A percentile compares a stretch with the other conserved stretches of the same genome.
Conservation (phyloP, 1,139 yeast species). For the Pichia sp. region DNA sequence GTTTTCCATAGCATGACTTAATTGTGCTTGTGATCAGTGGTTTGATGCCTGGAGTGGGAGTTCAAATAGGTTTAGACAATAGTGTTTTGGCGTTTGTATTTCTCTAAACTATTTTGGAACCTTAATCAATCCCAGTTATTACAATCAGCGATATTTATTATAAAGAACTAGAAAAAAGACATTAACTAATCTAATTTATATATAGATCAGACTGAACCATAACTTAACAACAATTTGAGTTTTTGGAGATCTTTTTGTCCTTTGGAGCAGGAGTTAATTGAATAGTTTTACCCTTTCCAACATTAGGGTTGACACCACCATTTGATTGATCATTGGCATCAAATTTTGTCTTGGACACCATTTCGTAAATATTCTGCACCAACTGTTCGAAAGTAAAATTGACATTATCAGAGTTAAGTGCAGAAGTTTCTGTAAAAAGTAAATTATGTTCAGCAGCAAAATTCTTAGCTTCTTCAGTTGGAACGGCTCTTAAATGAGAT, state of each 20-base stretch:
- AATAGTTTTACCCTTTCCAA: conserved; percentile 67
- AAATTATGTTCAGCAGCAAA: conserved; percentile 92
- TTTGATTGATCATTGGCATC: conserved; percentile 53
- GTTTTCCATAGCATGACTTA: too few species aligned
- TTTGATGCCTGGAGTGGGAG: too few species aligned
- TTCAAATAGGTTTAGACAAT: too few species aligned
- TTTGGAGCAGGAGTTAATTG: conserved; percentile 91
- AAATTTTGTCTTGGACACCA: conserved; percentile 80
- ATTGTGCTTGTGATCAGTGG: too few species aligned
- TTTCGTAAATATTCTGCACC: conserved; percentile 85
- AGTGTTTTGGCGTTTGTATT: too few species aligned
- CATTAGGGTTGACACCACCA: conserved; percentile 34
- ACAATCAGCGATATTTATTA: too few species aligned
- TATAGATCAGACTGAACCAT: neutral
- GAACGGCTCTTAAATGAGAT: conserved; percentile 92
- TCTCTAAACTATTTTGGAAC: too few species aligned
- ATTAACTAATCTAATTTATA: neutral
- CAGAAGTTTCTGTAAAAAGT: conserved; percentile 95
- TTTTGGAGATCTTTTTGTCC: conserved; percentile 57
- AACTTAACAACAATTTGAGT: conserved; percentile 56
- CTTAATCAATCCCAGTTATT: too few species aligned
- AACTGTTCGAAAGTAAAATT: conserved; percentile 91
- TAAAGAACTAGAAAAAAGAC: neutral
- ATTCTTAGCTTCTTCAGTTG: conserved; percentile 94
- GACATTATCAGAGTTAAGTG: conserved; percentile 89